Conservation (phyloP, 208 protist genomes). For the Porcisia hertigi region DNA sequence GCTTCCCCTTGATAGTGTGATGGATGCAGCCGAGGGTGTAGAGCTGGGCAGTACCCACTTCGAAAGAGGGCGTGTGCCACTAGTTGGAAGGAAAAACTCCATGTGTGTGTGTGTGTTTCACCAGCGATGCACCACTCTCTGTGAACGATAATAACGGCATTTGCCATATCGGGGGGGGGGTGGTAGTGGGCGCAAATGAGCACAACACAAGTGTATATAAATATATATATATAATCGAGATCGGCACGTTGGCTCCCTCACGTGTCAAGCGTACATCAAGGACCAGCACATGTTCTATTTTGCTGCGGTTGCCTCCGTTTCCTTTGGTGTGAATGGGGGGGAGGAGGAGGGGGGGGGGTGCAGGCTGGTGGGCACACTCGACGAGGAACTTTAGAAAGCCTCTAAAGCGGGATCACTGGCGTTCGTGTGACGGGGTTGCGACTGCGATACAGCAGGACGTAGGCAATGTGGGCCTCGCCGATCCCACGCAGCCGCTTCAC, state of each 20-base stretch:
- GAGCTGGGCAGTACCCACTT: not conserved
- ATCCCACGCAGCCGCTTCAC: slow-evolving; percentile 71
- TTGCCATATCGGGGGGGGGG: too few relatives aligned
- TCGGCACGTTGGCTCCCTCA: too few relatives aligned
- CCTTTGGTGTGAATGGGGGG: too few relatives aligned
- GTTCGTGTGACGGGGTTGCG: slow-evolving; percentile 53
- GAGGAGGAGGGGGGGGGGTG: too few relatives aligned
- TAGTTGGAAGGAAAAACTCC: not conserved
- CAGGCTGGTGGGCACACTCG: not conserved
- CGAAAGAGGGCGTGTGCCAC: not conserved
- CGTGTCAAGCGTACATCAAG: too few relatives aligned
- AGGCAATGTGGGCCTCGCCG: slow-evolving; percentile 84
- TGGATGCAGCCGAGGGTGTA: not conserved
- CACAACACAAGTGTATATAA: too few relatives aligned
- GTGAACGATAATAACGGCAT: too few relatives aligned
- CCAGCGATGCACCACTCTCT: too few relatives aligned
- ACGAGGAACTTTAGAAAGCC: not conserved
- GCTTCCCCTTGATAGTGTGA: not conserved
- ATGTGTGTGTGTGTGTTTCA: not conserved
- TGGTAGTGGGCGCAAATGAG: too few relatives aligned
- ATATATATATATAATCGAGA: too few relatives aligned
- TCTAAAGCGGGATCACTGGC: slow-evolving; percentile 51
- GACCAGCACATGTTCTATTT: too few relatives aligned
- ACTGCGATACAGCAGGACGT: slow-evolving; percentile 82
- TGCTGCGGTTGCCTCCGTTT: too few relatives aligned